Base-by-base conservation (phyloP, 257 asterid species). In the Jasminum sambac region DNA sequence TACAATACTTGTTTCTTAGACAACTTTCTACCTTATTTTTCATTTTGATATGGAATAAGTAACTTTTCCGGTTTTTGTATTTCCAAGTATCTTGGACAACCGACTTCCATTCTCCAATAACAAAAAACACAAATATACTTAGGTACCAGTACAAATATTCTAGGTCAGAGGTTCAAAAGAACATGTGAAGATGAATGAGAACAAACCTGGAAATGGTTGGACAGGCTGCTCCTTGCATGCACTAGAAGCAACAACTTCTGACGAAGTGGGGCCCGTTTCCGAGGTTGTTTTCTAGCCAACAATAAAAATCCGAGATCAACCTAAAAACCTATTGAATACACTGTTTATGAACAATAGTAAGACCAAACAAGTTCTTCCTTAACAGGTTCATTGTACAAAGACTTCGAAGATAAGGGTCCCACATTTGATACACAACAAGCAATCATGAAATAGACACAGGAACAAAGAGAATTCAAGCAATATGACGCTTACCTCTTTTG, bases 121-220 rank as follows among this genome's bases (percentile, higher is more conserved):
- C 24, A 50, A 17, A 6, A 50, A 11, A 6, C 19, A 23, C 21
- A 50, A 8, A 50, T 8, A 1, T 17, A 17, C 9, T 50, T 5
- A 50, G 59, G 26, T 50, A 50, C 25, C 59, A 10, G 36, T 30
- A 30, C 1, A 30, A 30, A 30, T 30, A 30, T 30, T 30, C 36
- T 5, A 50, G 17, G 59, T 50, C 59, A 50, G 19, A 50, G 59
- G 26, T 21, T 55, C 3, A 2, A 10, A 11, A 23, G 62, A 11
- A 60, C 66, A 63, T 21, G 36, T 23, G n/a, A 55, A 40, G 38
- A 37, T 48, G 52, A 59, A 72, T 6, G 41, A 55, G 71, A 72
- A 80, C 80, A 58, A 65, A 93, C 98, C 98, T 65, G 94, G 95
- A 67, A 82, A 83, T 23, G 74, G 86, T 43, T 68, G 85, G 63